A percentile compares a stretch with the other conserved stretches of the same genome.
These are phyloP conservation scores for Agastache rugosa DNA, from an alignment of 257 asterid species.

Conservation along the genomic window DNA sequence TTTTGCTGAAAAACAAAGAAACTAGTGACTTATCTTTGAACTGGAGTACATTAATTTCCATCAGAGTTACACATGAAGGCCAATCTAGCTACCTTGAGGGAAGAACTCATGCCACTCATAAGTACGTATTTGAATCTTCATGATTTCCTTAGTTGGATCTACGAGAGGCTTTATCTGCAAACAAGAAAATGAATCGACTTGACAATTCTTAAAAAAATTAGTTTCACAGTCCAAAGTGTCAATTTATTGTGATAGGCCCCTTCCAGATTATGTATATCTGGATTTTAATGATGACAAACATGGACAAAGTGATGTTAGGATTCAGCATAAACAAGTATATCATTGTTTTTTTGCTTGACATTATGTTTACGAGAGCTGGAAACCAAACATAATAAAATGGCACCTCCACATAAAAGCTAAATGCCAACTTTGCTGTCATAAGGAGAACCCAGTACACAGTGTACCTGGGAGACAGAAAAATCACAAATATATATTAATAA, in stretches of 20 bases:
- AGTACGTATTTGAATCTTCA: constrained; percentile 52
- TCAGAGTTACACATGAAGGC: constrained; percentile 18
- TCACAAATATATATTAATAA: constrained; percentile 27
- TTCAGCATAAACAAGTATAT: constrained; percentile 11
- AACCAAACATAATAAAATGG: constrained; percentile 27
- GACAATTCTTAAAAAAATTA: constrained; percentile 12
- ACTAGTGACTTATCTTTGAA: constrained; percentile 8
- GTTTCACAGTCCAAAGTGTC: constrained; percentile 1
- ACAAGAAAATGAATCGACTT: constrained; percentile 28
- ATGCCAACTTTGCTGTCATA: constrained; percentile 84
- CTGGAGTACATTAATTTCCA: constrained; percentile 18
- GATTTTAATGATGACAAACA: not conserved
- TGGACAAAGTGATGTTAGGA: not conserved
- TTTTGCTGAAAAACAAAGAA: constrained; percentile 66
- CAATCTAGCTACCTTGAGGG: constrained; percentile 72
- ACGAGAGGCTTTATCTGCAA: constrained; percentile 93
- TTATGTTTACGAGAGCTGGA: constrained; percentile 10
- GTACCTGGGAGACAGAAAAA: constrained; percentile 61
- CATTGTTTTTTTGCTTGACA: constrained; percentile 12
- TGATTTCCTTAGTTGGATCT: constrained; percentile 80
- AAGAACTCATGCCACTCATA: constrained; percentile 96
- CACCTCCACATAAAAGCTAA: constrained; percentile 92
- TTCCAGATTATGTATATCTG: not conserved
- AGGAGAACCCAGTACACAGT: constrained; percentile 93
- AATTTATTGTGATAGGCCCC: not conserved